phyloP scores from a whole-genome alignment of 2,329 filamentous ascomycete species.

The Coniochaeta ligniaria region DNA sequence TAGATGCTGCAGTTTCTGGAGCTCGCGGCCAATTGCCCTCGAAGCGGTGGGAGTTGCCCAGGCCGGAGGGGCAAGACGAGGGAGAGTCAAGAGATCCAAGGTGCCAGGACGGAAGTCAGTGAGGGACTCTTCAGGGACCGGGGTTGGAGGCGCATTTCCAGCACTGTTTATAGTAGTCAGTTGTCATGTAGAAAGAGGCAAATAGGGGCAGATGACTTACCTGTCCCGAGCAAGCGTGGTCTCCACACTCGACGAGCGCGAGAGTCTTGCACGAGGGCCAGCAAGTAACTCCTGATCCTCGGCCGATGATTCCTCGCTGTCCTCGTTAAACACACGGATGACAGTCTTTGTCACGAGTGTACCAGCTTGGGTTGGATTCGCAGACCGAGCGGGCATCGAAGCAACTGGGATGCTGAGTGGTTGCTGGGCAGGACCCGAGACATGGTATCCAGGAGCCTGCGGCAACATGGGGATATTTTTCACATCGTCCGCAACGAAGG shows the following conservation, averaged over 20 bases:
- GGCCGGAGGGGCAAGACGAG: constrained; percentile 55
- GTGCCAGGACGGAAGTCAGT: constrained; percentile 57
- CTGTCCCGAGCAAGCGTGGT: background rate
- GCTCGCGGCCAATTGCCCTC: constrained; percentile 55
- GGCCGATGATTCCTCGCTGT: constrained; percentile 38
- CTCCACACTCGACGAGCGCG: constrained; percentile 7
- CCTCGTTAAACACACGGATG: constrained; percentile 6
- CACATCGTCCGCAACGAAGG: background rate
- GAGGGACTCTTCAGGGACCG: constrained; percentile 8
- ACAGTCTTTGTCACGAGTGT: background rate
- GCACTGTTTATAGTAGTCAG: background rate
- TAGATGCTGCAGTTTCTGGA: constrained; percentile 54
- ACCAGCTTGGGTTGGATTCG: constrained; percentile 3
- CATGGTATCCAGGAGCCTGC: constrained; percentile 11
- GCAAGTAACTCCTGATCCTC: constrained; percentile 30
- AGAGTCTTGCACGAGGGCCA: background rate
- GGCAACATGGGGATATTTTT: constrained; percentile 8
- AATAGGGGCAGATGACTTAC: background rate
- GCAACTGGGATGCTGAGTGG: constrained; percentile 22
- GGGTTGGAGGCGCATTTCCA: constrained; percentile 5
- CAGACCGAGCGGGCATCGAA: constrained; percentile 19
- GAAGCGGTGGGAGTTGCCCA: constrained; percentile 59
- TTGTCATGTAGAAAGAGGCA: background rate
- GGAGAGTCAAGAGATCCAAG: constrained; percentile 54
- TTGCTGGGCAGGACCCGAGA: constrained; percentile 5